These are phyloP conservation scores for Grigorovia humatica DNA, from an alignment of 805 yeast species.

Conservation along the genomic window DNA sequence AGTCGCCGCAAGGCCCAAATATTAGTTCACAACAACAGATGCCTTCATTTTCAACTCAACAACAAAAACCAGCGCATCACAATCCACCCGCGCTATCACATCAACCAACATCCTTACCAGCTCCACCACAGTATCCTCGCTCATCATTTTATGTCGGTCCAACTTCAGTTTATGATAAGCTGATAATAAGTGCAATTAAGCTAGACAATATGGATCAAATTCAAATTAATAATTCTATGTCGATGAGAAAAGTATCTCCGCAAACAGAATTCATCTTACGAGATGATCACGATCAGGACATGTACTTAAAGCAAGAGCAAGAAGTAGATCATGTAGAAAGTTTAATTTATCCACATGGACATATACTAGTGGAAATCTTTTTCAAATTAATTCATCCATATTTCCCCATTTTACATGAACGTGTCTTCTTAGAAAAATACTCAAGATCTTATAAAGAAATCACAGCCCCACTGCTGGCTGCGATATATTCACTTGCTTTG, in stretches of 20 bases:
- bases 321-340: slow-evolving; percentile 79
- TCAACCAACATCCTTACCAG: not conserved
- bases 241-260: slow-evolving; percentile 70
- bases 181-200: slow-evolving; percentile 53
- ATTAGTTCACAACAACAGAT: not conserved
- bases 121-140: slow-evolving; percentile 63
- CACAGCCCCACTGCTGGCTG: slow-evolving; percentile 82
- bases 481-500: slow-evolving; percentile 78
- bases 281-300: slow-evolving; percentile 68
- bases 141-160: slow-evolving; percentile 86
- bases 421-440: slow-evolving; percentile 85
- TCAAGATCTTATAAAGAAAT: slow-evolving; percentile 84
- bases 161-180: slow-evolving; percentile 71
- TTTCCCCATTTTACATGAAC: slow-evolving; percentile 83
- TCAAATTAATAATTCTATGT: slow-evolving; percentile 52
- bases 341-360: slow-evolving; percentile 88
- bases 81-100: not conserved
- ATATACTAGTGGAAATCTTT: slow-evolving; percentile 64
- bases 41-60: not conserved
- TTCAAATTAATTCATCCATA: slow-evolving; percentile 83
- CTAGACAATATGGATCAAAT: slow-evolving; percentile 72
- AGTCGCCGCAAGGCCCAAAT: not conserved
- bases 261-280: slow-evolving; percentile 66
- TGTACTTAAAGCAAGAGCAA: slow-evolving; percentile 57
- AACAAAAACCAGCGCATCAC: not conserved